Conservation (phyloP, 306 rosid species). For the Alnus glutinosa region DNA sequence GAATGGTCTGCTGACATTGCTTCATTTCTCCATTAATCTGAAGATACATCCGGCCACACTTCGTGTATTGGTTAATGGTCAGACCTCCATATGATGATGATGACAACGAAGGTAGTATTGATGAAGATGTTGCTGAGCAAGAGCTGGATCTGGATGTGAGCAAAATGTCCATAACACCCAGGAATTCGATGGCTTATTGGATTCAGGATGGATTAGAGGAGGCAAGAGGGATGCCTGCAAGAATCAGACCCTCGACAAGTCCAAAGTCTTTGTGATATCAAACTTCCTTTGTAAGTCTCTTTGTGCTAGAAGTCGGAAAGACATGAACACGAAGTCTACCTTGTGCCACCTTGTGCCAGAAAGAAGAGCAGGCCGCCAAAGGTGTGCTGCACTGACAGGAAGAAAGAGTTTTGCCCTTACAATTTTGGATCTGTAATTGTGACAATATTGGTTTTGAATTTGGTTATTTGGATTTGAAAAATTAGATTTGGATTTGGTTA, state of each 20-base stretch:
- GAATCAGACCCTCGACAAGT: conserved; percentile 19
- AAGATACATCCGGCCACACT: conserved; percentile 67
- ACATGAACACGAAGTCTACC: neutral
- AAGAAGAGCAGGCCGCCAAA: neutral
- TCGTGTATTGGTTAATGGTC: conserved; percentile 77
- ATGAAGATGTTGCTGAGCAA: conserved; percentile 39
- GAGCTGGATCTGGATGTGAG: conserved; percentile 8
- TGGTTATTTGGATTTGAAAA: too few species aligned
- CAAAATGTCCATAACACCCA: conserved; percentile 21
- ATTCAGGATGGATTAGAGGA: neutral
- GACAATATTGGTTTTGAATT: too few species aligned
- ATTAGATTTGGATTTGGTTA: too few species aligned
- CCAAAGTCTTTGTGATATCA: neutral
- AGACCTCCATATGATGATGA: conserved; percentile 44
- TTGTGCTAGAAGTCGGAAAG: neutral
- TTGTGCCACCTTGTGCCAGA: neutral
- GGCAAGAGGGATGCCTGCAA: conserved; percentile 7
- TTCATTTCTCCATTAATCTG: conserved; percentile 12
- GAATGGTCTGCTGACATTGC: conserved; percentile 22
- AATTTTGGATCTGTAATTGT: neutral
- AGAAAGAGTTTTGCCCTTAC: neutral
- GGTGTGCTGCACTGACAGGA: too few species aligned
- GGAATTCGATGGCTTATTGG: neutral
- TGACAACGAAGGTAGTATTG: conserved; percentile 43
- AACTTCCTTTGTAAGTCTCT: neutral